Evolutionary conservation across 1,284 basidiomycete species (phyloP).

Genomic region (Wallemia hederae): DNA sequence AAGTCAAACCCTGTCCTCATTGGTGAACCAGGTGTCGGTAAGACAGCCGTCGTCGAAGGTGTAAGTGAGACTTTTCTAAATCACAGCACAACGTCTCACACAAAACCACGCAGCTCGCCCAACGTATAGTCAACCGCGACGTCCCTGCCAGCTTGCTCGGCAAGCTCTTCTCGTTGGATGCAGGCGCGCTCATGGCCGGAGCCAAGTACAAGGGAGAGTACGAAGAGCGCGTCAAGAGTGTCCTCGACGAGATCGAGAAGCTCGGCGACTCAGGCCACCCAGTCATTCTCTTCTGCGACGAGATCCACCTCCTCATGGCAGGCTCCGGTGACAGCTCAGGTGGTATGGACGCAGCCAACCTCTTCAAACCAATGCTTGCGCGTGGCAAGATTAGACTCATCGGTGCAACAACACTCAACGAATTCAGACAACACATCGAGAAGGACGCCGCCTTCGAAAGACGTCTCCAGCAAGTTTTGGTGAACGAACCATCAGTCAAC

Average conservation of each 20-base stretch:
- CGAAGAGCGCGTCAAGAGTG: constrained; percentile 75
- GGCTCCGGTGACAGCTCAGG: constrained; percentile 25
- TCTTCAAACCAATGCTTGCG: constrained; percentile 67
- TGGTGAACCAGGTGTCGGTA: constrained; percentile 77
- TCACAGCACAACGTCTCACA: no score
- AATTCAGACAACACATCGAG: constrained; percentile 89
- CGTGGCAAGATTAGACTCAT: constrained; percentile 72
- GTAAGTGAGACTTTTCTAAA: no score
- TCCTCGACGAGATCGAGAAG: constrained; percentile 53
- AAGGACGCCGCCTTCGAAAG: constrained; percentile 63
- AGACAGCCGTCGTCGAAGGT: constrained; percentile 80
- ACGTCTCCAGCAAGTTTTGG: constrained; percentile 73
- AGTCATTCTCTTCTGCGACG: constrained; percentile 85
- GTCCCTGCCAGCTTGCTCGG: constrained; percentile 66
- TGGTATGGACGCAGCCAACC: constrained; percentile 36
- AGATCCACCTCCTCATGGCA: constrained; percentile 73
- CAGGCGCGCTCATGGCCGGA: constrained; percentile 86
- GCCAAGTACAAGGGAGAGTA: constrained; percentile 41
- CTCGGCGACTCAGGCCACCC: constrained; percentile 49
- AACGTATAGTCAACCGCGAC: constrained; percentile 80
- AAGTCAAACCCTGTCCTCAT: constrained; percentile 83
- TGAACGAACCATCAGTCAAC: constrained; percentile 68
- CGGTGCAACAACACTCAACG: constrained; percentile 73
- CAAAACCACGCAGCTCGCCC: no score
- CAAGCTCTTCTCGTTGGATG: constrained; percentile 49